Evolutionary conservation across 1,139 yeast genomes (phyloP).

Genomic region (Debaryomyces subglobosus): DNA sequence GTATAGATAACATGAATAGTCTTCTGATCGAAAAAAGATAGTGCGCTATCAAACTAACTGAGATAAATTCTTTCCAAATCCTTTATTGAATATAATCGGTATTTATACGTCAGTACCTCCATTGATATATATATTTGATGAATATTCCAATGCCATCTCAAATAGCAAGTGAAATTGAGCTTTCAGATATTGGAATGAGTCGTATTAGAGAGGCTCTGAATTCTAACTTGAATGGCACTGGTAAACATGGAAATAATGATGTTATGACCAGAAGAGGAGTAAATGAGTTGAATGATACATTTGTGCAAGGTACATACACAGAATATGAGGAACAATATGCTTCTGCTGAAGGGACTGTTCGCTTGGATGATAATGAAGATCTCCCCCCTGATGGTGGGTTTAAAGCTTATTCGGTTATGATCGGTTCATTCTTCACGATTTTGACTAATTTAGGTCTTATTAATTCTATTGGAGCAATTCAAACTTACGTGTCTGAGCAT

Average conservation of each 20-base stretch:
- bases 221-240: background rate
- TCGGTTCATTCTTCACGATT: slow-evolving; percentile 65
- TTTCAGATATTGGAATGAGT: background rate
- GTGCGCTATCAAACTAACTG: background rate
- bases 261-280: background rate
- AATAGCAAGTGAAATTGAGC: background rate
- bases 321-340: background rate
- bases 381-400: slow-evolving; percentile 63
- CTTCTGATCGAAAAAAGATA: background rate
- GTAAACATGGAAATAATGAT: background rate
- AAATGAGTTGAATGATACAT: background rate
- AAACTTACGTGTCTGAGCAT: slow-evolving; percentile 58
- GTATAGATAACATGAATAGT: background rate
- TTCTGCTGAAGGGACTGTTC: background rate
- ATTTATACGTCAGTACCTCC: background rate
- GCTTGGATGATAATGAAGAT: background rate
- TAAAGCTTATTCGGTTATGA: slow-evolving; percentile 59
- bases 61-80: background rate
- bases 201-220: background rate
- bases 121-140: background rate
- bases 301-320: background rate
- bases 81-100: no score
- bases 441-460: slow-evolving; percentile 62
- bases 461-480: slow-evolving; percentile 67
- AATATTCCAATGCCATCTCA: background rate